Percentiles rank a stretch among this genome's conserved stretches.
Conservation (phyloP, 306 rosid species). For the Fragaria ananassa region DNA sequence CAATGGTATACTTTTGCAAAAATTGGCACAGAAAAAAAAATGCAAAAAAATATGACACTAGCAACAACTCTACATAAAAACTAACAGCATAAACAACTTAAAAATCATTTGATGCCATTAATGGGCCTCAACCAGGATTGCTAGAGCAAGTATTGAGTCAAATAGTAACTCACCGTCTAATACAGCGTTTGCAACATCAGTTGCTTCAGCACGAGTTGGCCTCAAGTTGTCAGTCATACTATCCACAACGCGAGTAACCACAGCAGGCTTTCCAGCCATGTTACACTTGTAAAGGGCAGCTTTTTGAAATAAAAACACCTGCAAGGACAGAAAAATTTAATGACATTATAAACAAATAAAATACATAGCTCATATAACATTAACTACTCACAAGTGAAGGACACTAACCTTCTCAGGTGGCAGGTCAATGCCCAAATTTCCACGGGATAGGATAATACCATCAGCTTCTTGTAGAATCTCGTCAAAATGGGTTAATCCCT, state of each 20-base stretch:
- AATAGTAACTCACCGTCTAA: conserved; percentile 67
- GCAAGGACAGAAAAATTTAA: conserved; percentile 17
- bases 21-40: neutral
- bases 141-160: neutral
- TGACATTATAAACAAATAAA: neutral
- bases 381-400: neutral
- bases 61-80: neutral
- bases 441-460: conserved; percentile 56
- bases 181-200: conserved; percentile 99
- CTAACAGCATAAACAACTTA: neutral
- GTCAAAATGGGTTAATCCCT: conserved; percentile 49
- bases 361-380: neutral
- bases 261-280: conserved; percentile 99
- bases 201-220: conserved; percentile 99
- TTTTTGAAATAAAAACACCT: conserved; percentile 96
- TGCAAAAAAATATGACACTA: neutral
- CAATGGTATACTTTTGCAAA: conserved; percentile 8
- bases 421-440: conserved; percentile 56
- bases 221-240: conserved; percentile 97
- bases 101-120: neutral
- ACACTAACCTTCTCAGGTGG: conserved; percentile 52
- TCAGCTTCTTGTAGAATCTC: conserved; percentile 59
- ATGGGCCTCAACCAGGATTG: neutral
- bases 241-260: conserved; percentile 96
- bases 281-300: conserved; percentile 95